Evolutionary conservation across 805 yeast species (phyloP).

Genomic region (Scheffersomyces amazonensis): DNA sequence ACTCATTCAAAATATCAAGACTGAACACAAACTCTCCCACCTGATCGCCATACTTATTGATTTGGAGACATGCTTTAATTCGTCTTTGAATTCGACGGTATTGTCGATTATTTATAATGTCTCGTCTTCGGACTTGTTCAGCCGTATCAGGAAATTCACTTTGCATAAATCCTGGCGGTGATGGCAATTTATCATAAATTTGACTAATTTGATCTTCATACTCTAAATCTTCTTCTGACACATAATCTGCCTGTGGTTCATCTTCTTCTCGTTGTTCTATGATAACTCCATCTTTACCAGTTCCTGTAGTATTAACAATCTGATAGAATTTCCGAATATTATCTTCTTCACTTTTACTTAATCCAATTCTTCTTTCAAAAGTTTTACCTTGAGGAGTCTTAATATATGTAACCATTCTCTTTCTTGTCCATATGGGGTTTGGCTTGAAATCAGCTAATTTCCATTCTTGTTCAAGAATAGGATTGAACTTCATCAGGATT

Average conservation of each 20-base stretch:
- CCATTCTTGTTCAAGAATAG: conserved; percentile 37
- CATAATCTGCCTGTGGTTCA: neutral
- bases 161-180: conserved; percentile 40
- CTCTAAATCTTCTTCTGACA: conserved; percentile 14
- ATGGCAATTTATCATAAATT: conserved; percentile 33
- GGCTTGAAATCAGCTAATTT: conserved; percentile 29
- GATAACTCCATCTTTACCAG: neutral
- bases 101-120: conserved; percentile 18
- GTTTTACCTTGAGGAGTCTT: neutral
- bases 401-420: neutral
- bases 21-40: conserved; percentile 31
- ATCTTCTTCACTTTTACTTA: conserved; percentile 12
- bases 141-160: conserved; percentile 37
- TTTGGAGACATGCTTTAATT: conserved; percentile 19
- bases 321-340: conserved; percentile 12
- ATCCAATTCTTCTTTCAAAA: conserved; percentile 10
- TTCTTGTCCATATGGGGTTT: conserved; percentile 6
- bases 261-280: conserved; percentile 5
- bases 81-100: conserved; percentile 25
- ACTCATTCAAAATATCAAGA: conserved; percentile 27
- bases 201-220: conserved; percentile 20
- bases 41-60: conserved; percentile 11
- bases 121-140: conserved; percentile 20
- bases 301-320: conserved; percentile 5
- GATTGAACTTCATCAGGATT: too few relatives aligned